Base-by-base conservation (phyloP, 2,329 filamentous ascomycete species). In the Aspergillus amoenus region DNA sequence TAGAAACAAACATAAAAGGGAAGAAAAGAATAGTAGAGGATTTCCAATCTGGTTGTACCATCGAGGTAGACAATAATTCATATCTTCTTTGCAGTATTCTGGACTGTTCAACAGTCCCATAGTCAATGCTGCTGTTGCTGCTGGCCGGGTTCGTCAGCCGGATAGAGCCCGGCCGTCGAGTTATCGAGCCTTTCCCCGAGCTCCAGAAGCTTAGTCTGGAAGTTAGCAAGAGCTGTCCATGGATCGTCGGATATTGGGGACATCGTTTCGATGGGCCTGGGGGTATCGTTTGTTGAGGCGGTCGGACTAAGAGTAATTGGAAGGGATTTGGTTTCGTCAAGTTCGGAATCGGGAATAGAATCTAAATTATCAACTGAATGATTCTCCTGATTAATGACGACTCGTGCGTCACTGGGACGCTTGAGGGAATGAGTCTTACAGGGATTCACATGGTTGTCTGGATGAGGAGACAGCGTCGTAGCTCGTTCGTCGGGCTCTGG, bases 401-500 rank as follows among this genome's bases (percentile, higher is more conserved):
- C 39, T 15, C 51, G 40, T 42, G 47, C 17, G 37, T 37, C 34
- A 30, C 4, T 46, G 13, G 63, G 21, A 37, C 13, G 63, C 46
- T 4, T 58, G 57, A 42, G 58, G 61, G 9, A 48, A 32, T 7
- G 61, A 18, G 59, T 60, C 52, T 72, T 66, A 60, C 68, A 65
- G 12, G 60, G 57, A 44, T 66, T 62, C 17, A 67, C 66, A 30
- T 65, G 64, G 21, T 68, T 58, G 13, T 72, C 70, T 46, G 67
- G 58, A 22, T 65, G 64, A 24, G 70, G 71, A 34, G 69, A 65
- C 22, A 71, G 60, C 6, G 69, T 69, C 7, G 63, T 52, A 27
- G 63, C 59, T 49, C 66, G 65, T 17, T 73, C 70, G 18, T 69
- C 66, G 11, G 69, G 70, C 48, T 71, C 69, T 11, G 71, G 71